Conservation (phyloP, 1,284 basidiomycete species). For the Lignosus rhinocerotis region DNA sequence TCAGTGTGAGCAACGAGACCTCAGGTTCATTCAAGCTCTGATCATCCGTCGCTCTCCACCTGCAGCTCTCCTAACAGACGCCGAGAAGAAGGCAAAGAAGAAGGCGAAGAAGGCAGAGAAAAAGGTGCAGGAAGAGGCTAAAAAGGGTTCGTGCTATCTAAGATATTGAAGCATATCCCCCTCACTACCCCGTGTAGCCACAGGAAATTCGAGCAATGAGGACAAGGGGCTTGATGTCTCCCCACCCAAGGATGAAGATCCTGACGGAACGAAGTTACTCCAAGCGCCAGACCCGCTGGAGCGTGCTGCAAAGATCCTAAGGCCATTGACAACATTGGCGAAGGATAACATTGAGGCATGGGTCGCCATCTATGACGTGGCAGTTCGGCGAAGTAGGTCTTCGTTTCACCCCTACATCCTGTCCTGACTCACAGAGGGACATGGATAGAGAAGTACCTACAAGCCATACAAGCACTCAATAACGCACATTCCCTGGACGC, state of each 20-base stretch:
- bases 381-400: slow-evolving; percentile 70
- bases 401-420: background rate
- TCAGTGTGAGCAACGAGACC: slow-evolving; percentile 32
- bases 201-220: slow-evolving; percentile 47
- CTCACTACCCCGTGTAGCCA: slow-evolving; percentile 5
- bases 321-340: slow-evolving; percentile 62
- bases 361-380: slow-evolving; percentile 80
- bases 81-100: slow-evolving; percentile 86
- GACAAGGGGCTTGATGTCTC: slow-evolving; percentile 76
- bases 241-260: slow-evolving; percentile 77
- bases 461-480: slow-evolving; percentile 74
- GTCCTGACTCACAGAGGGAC: background rate
- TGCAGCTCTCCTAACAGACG: slow-evolving; percentile 53
- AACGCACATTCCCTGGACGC: slow-evolving; percentile 58
- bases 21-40: background rate
- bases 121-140: slow-evolving; percentile 65
- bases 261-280: slow-evolving; percentile 75
- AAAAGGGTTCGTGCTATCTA: slow-evolving; percentile 46
- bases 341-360: slow-evolving; percentile 68
- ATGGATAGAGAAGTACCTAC: slow-evolving; percentile 72
- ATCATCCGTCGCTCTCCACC: background rate
- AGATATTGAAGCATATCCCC: background rate
- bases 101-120: slow-evolving; percentile 86
- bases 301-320: slow-evolving; percentile 72
- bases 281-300: slow-evolving; percentile 71